Percentiles rank a stretch among this genome's conserved stretches.
phyloP scores from a whole-genome alignment of 2,329 filamentous ascomycete genomes.

The Zasmidium cellare region DNA sequence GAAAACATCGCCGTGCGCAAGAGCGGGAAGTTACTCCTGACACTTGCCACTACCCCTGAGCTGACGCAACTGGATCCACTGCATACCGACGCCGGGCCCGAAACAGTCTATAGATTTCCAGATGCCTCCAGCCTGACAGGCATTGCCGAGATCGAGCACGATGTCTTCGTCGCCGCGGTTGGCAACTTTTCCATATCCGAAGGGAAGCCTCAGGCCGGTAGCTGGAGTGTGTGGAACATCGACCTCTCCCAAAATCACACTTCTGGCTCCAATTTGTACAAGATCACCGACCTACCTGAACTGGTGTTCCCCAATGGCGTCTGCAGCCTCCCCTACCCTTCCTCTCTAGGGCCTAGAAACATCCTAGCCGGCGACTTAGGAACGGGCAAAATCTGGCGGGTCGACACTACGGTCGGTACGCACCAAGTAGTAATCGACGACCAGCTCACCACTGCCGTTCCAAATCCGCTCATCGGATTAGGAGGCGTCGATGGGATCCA shows the following conservation, averaged over 20 bases:
- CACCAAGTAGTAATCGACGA: slow-evolving; percentile 1
- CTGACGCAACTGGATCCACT: not conserved
- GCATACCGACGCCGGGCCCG: not conserved
- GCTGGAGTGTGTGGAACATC: slow-evolving; percentile 3
- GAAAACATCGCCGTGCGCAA: no score
- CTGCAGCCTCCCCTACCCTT: not conserved
- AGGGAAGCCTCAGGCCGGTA: not conserved
- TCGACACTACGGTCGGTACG: not conserved
- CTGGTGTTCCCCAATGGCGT: not conserved
- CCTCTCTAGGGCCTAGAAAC: not conserved
- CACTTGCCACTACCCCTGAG: no score
- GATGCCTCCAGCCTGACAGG: not conserved
- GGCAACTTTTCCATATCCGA: not conserved
- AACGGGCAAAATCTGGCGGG: not conserved
- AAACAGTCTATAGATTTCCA: not conserved
- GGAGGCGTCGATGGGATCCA: slow-evolving; percentile 1
- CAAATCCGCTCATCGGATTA: not conserved
- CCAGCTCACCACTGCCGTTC: not conserved
- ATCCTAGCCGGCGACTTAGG: slow-evolving; percentile 1
- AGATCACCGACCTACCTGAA: not conserved
- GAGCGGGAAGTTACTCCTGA: no score
- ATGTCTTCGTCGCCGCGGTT: not conserved
- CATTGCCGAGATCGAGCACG: not conserved
- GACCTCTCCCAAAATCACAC: not conserved
- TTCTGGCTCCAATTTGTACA: not conserved